Conservation (phyloP, 495 filamentous ascomycete genomes). For the Penicillium alfredii region DNA sequence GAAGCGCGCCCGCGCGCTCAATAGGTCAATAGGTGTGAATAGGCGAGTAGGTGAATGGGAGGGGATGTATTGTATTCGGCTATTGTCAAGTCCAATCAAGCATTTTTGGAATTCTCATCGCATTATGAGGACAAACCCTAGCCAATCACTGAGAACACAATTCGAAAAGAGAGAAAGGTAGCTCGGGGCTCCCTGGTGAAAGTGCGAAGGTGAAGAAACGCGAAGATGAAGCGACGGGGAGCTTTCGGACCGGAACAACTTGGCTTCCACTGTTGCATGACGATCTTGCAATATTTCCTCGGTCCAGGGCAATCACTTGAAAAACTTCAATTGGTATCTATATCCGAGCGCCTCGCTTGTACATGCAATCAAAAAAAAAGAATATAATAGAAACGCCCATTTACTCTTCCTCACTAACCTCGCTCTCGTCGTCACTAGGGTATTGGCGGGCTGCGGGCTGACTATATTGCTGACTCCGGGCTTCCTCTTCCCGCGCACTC, state of each 20-base stretch:
- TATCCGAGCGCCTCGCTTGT: no score
- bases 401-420: conserved; percentile 47
- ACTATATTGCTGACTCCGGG: conserved; percentile 27
- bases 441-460: conserved; percentile 31
- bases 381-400: neutral
- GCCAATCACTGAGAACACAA: no score
- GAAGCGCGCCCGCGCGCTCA: conserved; percentile 17
- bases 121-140: no score
- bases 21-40: neutral
- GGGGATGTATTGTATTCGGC: no score
- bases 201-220: neutral
- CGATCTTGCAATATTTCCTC: no score
- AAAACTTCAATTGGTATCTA: no score
- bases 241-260: conserved; percentile 12
- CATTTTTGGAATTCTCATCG: conserved; percentile 3
- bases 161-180: no score
- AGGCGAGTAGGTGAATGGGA: no score
- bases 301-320: no score
- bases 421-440: conserved; percentile 44
- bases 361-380: conserved; percentile 5
- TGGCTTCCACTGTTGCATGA: no score
- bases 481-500: conserved; percentile 35
- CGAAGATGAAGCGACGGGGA: neutral
- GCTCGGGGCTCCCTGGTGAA: no score
- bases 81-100: conserved; percentile 12